A percentile compares a stretch with the other conserved stretches of the same genome.
Conservation (phyloP, 257 asterid genomes). For the Plantago major region DNA sequence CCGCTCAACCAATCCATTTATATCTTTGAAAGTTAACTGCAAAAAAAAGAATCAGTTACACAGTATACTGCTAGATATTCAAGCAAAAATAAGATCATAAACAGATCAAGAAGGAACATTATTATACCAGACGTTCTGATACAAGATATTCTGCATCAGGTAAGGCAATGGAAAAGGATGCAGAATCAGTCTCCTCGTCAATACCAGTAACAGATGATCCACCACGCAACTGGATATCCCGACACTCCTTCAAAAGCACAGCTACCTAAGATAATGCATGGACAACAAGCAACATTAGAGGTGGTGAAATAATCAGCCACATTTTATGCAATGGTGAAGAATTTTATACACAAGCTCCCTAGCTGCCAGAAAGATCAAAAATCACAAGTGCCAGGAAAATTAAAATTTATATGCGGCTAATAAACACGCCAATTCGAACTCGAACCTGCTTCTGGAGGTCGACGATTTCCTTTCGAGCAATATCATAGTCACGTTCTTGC, state of each 20-base stretch:
- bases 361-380: too few relatives aligned
- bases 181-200: conserved; percentile 26
- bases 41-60: conserved; percentile 12
- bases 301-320: too few relatives aligned
- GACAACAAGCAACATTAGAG: neutral
- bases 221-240: conserved; percentile 87
- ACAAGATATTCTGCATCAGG: conserved; percentile 35
- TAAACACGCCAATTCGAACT: too few relatives aligned
- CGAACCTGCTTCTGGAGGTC: conserved; percentile 88
- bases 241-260: conserved; percentile 80
- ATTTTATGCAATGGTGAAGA: neutral
- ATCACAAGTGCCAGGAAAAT: too few relatives aligned
- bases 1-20: conserved; percentile 83
- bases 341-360: neutral
- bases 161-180: conserved; percentile 25
- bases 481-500: conserved; percentile 70
- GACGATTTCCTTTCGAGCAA: conserved; percentile 61
- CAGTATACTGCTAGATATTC: neutral
- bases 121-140: conserved; percentile 54
- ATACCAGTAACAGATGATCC: conserved; percentile 48
- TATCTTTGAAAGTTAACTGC: conserved; percentile 88
- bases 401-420: too few relatives aligned
- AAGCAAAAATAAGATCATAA: too few relatives aligned
- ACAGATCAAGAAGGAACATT: conserved; percentile 3
- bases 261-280: conserved; percentile 50